Percentiles rank a stretch among this genome's conserved stretches.
Conservation (phyloP, 2,329 filamentous ascomycete genomes). For the Aspergillus hiratsukae region DNA sequence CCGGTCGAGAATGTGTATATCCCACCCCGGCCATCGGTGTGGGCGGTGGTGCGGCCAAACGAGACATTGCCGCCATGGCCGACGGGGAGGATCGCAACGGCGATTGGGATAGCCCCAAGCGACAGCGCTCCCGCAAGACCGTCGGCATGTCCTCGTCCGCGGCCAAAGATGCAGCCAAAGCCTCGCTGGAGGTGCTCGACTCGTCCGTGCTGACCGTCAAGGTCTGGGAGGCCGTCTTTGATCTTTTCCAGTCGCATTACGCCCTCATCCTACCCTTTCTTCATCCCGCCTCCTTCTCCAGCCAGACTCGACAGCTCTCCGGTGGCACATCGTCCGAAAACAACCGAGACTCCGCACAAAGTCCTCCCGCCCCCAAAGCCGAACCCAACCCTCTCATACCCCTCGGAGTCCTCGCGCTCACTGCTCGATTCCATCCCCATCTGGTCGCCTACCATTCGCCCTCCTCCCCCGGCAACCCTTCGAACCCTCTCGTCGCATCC, state of each 20-base stretch:
- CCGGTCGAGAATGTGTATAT: conserved; percentile 68
- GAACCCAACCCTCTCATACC: conserved; percentile 47
- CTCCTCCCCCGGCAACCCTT: conserved; percentile 36
- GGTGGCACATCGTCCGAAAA: conserved; percentile 14
- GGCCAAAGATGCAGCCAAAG: conserved; percentile 29
- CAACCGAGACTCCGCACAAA: conserved; percentile 25
- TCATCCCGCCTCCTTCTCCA: conserved; percentile 51
- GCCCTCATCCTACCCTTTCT: conserved; percentile 55
- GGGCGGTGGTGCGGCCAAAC: conserved; percentile 30
- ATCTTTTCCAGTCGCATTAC: conserved; percentile 56
- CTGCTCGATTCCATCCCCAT: conserved; percentile 51
- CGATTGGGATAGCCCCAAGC: conserved; percentile 41
- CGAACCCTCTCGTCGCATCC: conserved; percentile 48
- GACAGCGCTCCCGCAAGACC: conserved; percentile 36
- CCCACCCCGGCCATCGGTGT: conserved; percentile 46
- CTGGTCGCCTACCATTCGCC: conserved; percentile 48
- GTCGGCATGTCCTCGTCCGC: conserved; percentile 24
- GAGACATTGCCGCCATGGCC: conserved; percentile 32
- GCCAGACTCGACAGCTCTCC: conserved; percentile 42
- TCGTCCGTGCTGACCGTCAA: conserved; percentile 48
- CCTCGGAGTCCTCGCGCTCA: conserved; percentile 53
- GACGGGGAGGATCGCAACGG: conserved; percentile 39
- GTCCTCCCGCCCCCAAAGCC: conserved; percentile 24
- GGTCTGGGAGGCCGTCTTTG: conserved; percentile 55
- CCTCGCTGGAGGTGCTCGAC: conserved; percentile 45